Evolutionary conservation across 148 eudicot species (phyloP), one percentile per base, ranked within the genome.

Genomic region (Rhododendron ferrugineum): DNA sequence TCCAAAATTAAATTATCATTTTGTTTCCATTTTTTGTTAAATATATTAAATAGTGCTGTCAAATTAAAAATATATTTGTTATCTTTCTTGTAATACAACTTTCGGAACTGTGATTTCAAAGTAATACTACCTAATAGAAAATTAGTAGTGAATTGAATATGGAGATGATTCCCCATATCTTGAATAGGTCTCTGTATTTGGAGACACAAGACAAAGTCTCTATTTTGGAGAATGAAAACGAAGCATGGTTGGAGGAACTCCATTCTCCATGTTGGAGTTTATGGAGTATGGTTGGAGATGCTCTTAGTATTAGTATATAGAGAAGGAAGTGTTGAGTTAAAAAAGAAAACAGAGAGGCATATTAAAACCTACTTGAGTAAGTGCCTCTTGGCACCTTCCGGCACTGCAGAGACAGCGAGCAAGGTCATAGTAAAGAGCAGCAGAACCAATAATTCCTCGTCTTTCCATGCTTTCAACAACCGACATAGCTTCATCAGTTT

Each of bases 321-420:
- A 46, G 40, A 36, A 46, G 77, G 64, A n/a, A 64, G 46, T 26
- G 83, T 46, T 58, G 40, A 70, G 83, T 66, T 26, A 70, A 64
- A 79, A 26, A 80, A 73, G 26, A 9, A 9, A 81, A 56, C 54
- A 58, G 13, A 70, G 42, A 32, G 37, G 36, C 64, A 54, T 58
- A 36, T 85, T 0, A 20, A 74, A 37, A 87, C 91, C 62, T 89
- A 96, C 99, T 90, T 93, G 98, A 89, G 86, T 82, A 78, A 96
- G 84, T 23, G 95, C 99, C 87, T 96, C 99, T 84, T 91, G 86
- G 86, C 96, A 89, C 88, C 97, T 94, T 87, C 99, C 99, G 70
- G 90, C 98, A 90, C 96, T 95, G 90, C 99, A 96, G 83, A 96
- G 97, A 90, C 99, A 92, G 60, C 99, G 94, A 86, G 98, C 99